A percentile compares a stretch with the other conserved stretches of the same genome.
These are phyloP conservation scores for Grigorovia transvaalensis DNA, from an alignment of 805 yeast genomes.

Conservation along the genomic window DNA sequence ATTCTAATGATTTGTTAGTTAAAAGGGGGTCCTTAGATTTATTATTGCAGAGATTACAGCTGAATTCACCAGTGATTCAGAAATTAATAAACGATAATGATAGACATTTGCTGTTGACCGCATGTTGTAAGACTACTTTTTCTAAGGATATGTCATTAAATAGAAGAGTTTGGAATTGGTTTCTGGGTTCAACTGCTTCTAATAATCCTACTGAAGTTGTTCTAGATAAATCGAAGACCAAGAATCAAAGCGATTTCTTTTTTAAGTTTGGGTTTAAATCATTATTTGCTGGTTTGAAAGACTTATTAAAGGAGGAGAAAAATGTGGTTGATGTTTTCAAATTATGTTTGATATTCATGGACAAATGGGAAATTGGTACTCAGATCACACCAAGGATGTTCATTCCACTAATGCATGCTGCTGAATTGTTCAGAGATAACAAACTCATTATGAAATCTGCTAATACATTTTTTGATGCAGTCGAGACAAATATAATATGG, in stretches of 20 bases:
- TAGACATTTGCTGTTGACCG: conserved; percentile 45
- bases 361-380: conserved; percentile 90
- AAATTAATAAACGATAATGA: conserved; percentile 41
- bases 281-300: conserved; percentile 44
- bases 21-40: conserved; percentile 86
- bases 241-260: conserved; percentile 40
- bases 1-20: conserved; percentile 58
- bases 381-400: conserved; percentile 60
- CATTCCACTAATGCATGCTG: conserved; percentile 48
- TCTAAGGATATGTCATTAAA: conserved; percentile 90
- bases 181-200: conserved; percentile 53
- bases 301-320: conserved; percentile 31
- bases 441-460: conserved; percentile 44
- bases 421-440: conserved; percentile 27
- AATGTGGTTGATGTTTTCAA: conserved; percentile 40
- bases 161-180: conserved; percentile 88
- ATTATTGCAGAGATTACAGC: conserved; percentile 53
- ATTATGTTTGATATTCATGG: conserved; percentile 68
- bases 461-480: conserved; percentile 68
- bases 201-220: neutral
- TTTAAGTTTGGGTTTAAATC: conserved; percentile 41
- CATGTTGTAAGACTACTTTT: conserved; percentile 58
- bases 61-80: conserved; percentile 50
- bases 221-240: neutral
- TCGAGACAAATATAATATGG: conserved; percentile 78